These are phyloP conservation scores for Ganoderma sinense DNA, from an alignment of 1,284 basidiomycete species.

Conservation along the genomic window DNA sequence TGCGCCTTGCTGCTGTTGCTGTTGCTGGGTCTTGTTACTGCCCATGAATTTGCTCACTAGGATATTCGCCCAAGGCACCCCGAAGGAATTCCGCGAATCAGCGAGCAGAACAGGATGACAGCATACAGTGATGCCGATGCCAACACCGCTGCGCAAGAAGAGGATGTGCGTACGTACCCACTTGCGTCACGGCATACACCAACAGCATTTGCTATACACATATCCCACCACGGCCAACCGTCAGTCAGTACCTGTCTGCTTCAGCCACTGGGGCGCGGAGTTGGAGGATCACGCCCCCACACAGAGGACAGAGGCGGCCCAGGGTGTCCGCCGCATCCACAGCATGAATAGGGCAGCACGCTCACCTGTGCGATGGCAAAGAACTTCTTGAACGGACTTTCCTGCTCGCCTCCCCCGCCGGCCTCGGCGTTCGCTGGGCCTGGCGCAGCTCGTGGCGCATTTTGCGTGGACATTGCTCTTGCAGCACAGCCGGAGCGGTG, in stretches of 20 bases:
- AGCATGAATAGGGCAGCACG: slow-evolving; percentile 4
- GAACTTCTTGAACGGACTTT: slow-evolving; percentile 39
- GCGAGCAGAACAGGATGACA: neutral
- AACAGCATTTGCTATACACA: slow-evolving; percentile 67
- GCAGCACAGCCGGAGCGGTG: slow-evolving; percentile 13
- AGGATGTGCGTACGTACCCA: slow-evolving; percentile 52
- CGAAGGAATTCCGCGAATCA: slow-evolving; percentile 12
- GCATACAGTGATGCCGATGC: neutral
- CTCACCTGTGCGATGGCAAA: slow-evolving; percentile 59
- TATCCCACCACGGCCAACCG: neutral
- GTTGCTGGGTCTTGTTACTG: slow-evolving; percentile 13
- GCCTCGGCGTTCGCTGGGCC: slow-evolving; percentile 30
- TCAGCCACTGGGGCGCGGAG: neutral
- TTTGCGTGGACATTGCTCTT: slow-evolving; percentile 34
- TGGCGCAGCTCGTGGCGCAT: slow-evolving; percentile 32
- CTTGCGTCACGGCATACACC: slow-evolving; percentile 65
- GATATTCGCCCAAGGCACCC: neutral
- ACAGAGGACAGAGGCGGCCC: neutral
- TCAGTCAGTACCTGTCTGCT: slow-evolving; percentile 12
- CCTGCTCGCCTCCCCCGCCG: slow-evolving; percentile 31
- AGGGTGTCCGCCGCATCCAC: neutral
- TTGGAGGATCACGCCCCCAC: too few species aligned
- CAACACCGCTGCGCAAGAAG: slow-evolving; percentile 3
- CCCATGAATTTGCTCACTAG: slow-evolving; percentile 15
- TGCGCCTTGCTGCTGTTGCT: slow-evolving; percentile 39